These are phyloP conservation scores for Elaeis guineensis DNA, from an alignment of 176 grass and related monocot species.

Conservation along the genomic window DNA sequence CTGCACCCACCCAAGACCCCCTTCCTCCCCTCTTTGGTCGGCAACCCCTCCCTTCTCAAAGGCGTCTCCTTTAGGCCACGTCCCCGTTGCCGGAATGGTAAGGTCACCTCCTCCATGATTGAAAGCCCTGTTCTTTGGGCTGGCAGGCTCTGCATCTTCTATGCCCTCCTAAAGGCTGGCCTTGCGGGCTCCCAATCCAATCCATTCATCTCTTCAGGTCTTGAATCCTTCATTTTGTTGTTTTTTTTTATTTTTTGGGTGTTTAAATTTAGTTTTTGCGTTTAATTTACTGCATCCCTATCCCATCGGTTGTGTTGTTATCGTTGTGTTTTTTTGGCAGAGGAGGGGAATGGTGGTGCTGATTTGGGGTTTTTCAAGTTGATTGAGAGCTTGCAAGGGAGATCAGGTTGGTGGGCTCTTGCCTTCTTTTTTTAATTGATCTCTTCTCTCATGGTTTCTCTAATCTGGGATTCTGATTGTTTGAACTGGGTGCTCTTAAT, in stretches of 20 bases:
- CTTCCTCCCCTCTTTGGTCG: constrained; percentile 28
- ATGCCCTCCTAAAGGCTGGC: constrained; percentile 70
- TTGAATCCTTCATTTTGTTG: neutral
- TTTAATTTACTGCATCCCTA: neutral
- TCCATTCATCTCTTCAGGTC: constrained; percentile 62
- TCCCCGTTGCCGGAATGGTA: constrained; percentile 13
- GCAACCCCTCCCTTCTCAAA: constrained; percentile 21
- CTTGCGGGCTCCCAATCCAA: constrained; percentile 66
- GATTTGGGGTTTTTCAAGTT: constrained; percentile 78
- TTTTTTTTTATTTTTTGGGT: neutral
- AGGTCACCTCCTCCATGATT: constrained; percentile 62
- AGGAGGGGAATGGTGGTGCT: constrained; percentile 35
- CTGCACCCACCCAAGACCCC: constrained; percentile 23
- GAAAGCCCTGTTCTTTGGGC: constrained; percentile 75
- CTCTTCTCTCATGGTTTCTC: neutral
- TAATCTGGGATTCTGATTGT: neutral
- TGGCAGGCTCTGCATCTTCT: constrained; percentile 76
- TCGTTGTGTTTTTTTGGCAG: neutral
- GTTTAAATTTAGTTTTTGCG: neutral
- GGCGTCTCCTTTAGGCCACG: constrained; percentile 18
- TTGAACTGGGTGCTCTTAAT: too few species aligned
- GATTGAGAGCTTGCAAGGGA: constrained; percentile 46
- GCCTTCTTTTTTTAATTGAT: neutral
- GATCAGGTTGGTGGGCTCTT: constrained; percentile 42
- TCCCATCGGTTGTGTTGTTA: neutral